phyloP scores from a whole-genome alignment of 345 rosid species.

The Cardamine resedifolia region DNA sequence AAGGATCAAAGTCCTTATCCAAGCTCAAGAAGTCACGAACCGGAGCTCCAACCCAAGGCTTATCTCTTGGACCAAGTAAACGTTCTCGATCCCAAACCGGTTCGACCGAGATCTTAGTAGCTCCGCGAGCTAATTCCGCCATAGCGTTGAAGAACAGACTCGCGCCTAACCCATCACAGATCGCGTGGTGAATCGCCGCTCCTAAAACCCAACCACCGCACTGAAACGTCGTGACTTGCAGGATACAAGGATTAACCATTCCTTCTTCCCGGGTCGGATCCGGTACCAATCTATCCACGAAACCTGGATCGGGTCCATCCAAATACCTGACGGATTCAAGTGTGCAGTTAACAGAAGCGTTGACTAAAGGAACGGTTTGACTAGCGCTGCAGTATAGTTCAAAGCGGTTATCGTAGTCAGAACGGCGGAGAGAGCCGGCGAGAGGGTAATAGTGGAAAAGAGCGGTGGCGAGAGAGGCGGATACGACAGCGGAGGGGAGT shows the following conservation, averaged over 20 bases:
- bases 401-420: constrained; percentile 38
- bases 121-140: constrained; percentile 78
- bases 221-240: constrained; percentile 68
- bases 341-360: constrained; percentile 56
- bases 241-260: constrained; percentile 57
- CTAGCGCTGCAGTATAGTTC: constrained; percentile 46
- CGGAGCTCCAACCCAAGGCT: constrained; percentile 52
- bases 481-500: constrained; percentile 42
- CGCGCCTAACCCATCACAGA: constrained; percentile 83
- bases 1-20: constrained; percentile 50
- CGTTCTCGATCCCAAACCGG: constrained; percentile 69
- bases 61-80: constrained; percentile 67
- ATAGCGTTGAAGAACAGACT: constrained; percentile 67
- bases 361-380: constrained; percentile 59
- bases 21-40: constrained; percentile 52
- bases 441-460: constrained; percentile 69
- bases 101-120: constrained; percentile 39
- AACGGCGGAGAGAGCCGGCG: constrained; percentile 48
- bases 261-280: constrained; percentile 52
- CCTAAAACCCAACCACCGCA: constrained; percentile 80
- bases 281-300: constrained; percentile 58
- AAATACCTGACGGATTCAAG: constrained; percentile 53
- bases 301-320: constrained; percentile 57
- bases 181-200: constrained; percentile 62
- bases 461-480: constrained; percentile 55